Evolutionary conservation across 2,329 filamentous ascomycete genomes (phyloP).

Genomic region (Calonectria montana): DNA sequence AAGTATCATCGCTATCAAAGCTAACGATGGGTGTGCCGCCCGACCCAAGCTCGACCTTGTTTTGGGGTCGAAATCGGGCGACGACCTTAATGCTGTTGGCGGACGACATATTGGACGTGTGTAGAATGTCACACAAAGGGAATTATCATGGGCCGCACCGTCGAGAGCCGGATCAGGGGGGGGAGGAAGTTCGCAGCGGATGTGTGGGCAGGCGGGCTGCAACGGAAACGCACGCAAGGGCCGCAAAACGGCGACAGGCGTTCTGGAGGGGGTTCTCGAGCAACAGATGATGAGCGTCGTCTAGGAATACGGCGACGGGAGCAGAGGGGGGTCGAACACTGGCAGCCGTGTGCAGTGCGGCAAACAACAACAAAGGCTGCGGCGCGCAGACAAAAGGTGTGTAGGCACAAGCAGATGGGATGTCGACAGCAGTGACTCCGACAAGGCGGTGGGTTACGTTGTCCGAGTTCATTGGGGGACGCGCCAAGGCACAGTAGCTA

Average conservation of each 20-base stretch:
- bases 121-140: conserved; percentile 35
- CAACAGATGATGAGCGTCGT: conserved; percentile 5
- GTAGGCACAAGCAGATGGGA: conserved; percentile 24
- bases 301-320: conserved; percentile 15
- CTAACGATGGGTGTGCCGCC: conserved; percentile 92
- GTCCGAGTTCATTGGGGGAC: conserved; percentile 38
- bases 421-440: conserved; percentile 25
- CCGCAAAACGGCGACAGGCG: conserved; percentile 41
- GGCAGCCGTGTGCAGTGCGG: conserved; percentile 36
- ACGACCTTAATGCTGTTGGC: conserved; percentile 86
- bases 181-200: conserved; percentile 34
- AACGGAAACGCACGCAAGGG: conserved; percentile 30
- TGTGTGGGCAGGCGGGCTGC: conserved; percentile 34
- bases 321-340: conserved; percentile 21
- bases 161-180: conserved; percentile 21
- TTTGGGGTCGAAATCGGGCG: conserved; percentile 97
- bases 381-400: conserved; percentile 35
- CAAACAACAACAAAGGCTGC: conserved; percentile 26
- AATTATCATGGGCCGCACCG: conserved; percentile 42
- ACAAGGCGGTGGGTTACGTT: conserved; percentile 35
- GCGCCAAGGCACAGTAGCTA: conserved; percentile 27
- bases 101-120: conserved; percentile 61
- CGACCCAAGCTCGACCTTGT: conserved; percentile 90
- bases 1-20: conserved; percentile 91
- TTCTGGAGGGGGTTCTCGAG: conserved; percentile 26